Evolutionary conservation across 2,329 filamentous ascomycete species (phyloP).

Genomic region (Claviceps digitariae): DNA sequence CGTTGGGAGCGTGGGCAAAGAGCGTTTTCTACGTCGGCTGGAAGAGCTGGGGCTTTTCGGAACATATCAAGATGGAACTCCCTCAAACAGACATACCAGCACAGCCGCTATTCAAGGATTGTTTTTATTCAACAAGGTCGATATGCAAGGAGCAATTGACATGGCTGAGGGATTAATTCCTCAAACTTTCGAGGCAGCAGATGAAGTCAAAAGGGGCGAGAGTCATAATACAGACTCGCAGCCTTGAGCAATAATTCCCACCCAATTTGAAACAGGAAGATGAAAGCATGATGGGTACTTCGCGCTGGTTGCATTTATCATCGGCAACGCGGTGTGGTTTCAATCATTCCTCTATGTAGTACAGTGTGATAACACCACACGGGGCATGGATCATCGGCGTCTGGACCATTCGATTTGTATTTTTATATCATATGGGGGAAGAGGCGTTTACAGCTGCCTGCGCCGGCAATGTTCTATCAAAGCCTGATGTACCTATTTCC

Average conservation of each 20-base stretch:
- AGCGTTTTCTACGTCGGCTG: conserved; percentile 58
- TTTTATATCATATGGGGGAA: not conserved
- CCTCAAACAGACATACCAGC: conserved; percentile 48
- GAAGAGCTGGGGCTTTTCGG: conserved; percentile 58
- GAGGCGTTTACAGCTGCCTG: not conserved
- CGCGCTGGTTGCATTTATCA: not conserved
- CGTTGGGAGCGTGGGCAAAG: conserved; percentile 42
- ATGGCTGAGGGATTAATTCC: conserved; percentile 60
- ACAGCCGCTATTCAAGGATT: conserved; percentile 87
- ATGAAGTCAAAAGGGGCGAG: conserved; percentile 7
- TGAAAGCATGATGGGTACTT: not conserved
- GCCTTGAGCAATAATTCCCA: not conserved
- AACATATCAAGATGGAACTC: conserved; percentile 32
- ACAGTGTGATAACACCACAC: not conserved
- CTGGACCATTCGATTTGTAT: not conserved
- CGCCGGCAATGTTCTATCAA: not conserved
- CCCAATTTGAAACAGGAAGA: not conserved
- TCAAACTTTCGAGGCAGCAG: conserved; percentile 36
- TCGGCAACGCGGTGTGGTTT: not conserved
- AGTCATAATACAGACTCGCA: not conserved
- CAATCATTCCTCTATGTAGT: not conserved
- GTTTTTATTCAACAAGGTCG: conserved; percentile 89
- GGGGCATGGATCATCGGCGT: not conserved
- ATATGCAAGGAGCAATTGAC: conserved; percentile 72
- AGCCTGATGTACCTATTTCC: not conserved